Base-by-base conservation (phyloP, 768 basidiomycete genomes). In the Melanogaster broomeanus region DNA sequence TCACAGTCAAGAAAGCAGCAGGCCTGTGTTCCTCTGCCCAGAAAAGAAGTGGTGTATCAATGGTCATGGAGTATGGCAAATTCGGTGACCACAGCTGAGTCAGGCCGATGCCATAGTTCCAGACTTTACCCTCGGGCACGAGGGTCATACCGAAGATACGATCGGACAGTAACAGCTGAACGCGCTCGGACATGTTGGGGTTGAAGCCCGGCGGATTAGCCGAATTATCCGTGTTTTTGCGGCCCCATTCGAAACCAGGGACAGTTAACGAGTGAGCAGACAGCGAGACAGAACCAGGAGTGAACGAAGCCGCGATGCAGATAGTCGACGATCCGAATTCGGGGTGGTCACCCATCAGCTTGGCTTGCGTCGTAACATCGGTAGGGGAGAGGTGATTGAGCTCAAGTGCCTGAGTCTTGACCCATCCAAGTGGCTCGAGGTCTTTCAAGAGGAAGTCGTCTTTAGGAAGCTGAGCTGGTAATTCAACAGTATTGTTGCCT, bases 141-240 rank as follows among this genome's bases (percentile, higher is more conserved):
- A 98, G 75, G 0, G 93, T 96, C 85, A 95, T 94, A 21, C 95
- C 97, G 15, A 98, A 80, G 58, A 99, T 87, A 56, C 96, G 89
- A 65, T 99, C 97, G 16, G 95, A 98, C 21, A 98, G 76, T 51
- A 98, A 77, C 28, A 98, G 78, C 69, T 93, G 90, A 21, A 97
- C 93, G 21, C 93, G 86, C 67, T 96, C 95, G 2, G 93, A 96
- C 96, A 98, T 98, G 59, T 90, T 91, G n/a, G 94, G 92, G 71
- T 96, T 98, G 77, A 96, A 99, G 37, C 96, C 93, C 1, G 85
- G 75, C 53, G 93, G 92, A 65, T 91, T 93, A 33, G 82, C 78
- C 33, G 91, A 88, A 38, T 83, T 90, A 62, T 95, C 93, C 59
- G 79, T 74, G 60, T 95, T 96, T 76, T 97, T 98, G 61, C 96